Evolutionary conservation across 371 early-diverging fungal genomes (phyloP).

Genomic region (Rhizopus delemar): DNA sequence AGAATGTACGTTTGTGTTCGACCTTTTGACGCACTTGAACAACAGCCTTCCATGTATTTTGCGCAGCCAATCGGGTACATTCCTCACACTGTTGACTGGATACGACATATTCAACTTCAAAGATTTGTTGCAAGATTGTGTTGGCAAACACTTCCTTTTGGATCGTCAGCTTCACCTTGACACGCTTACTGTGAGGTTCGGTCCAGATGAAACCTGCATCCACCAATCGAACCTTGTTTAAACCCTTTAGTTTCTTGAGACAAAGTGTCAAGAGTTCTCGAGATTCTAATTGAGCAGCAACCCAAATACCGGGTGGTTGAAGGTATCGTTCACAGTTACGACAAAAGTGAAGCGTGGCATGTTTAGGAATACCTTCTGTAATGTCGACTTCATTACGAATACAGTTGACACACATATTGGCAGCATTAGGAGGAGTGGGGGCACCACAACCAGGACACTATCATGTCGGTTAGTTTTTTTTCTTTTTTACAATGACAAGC

Average conservation of each 20-base stretch:
- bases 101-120: slow-evolving; percentile 94
- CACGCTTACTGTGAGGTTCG: slow-evolving; percentile 93
- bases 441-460: slow-evolving; percentile 96
- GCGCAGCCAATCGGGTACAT: slow-evolving; percentile 97
- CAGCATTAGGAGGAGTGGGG: slow-evolving; percentile 95
- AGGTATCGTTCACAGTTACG: slow-evolving; percentile 96
- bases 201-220: slow-evolving; percentile 99
- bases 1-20: slow-evolving; percentile 96
- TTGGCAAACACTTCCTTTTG: slow-evolving; percentile 97
- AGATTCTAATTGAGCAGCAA: slow-evolving; percentile 86
- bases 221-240: slow-evolving; percentile 91
- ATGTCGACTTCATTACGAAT: slow-evolving; percentile 95
- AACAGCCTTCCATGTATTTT: slow-evolving; percentile 98
- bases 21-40: slow-evolving; percentile 99
- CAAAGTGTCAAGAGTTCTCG: slow-evolving; percentile 94
- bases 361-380: slow-evolving; percentile 97
- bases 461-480: too few relatives aligned
- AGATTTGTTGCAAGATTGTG: slow-evolving; percentile 94
- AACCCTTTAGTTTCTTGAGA: slow-evolving; percentile 90
- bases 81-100: slow-evolving; percentile 95
- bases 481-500: too few relatives aligned
- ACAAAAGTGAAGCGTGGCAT: slow-evolving; percentile 93
- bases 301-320: slow-evolving; percentile 95
- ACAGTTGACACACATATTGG: slow-evolving; percentile 99
- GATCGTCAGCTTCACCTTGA: slow-evolving; percentile 97